These are phyloP conservation scores for Viridothelium virens DNA, from an alignment of 495 filamentous ascomycete species.

Conservation along the genomic window DNA sequence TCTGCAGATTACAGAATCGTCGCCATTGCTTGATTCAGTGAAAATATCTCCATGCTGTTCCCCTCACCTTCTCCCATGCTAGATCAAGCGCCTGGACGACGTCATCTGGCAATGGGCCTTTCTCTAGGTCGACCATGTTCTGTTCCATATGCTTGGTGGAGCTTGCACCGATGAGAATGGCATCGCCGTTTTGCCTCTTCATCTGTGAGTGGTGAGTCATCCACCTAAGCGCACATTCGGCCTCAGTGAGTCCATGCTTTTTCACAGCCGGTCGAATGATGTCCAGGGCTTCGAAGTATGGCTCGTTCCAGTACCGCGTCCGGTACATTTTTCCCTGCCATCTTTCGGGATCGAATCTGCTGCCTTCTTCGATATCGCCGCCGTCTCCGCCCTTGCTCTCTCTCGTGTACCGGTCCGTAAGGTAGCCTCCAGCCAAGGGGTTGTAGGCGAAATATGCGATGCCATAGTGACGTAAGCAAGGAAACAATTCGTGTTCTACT, in stretches of 20 bases:
- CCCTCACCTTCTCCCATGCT: conserved; percentile 23
- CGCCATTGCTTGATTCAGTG: conserved; percentile 12
- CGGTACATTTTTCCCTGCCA: conserved; percentile 38
- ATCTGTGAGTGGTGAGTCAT: conserved; percentile 40
- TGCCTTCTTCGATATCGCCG: conserved; percentile 36
- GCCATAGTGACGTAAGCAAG: conserved; percentile 46
- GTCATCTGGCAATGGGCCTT: conserved; percentile 37
- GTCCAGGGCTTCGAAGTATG: conserved; percentile 44
- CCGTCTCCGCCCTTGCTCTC: conserved; percentile 28
- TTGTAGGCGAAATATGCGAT: conserved; percentile 47
- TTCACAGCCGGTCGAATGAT: conserved; percentile 39
- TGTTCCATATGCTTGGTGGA: conserved; percentile 36
- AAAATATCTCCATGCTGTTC: conserved; percentile 18
- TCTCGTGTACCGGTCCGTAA: conserved; percentile 39
- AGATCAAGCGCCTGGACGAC: conserved; percentile 30
- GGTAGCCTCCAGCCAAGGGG: conserved; percentile 47
- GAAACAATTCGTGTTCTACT: conserved; percentile 46
- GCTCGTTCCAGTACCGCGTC: conserved; percentile 41
- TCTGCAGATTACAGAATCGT: neutral
- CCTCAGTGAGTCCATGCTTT: conserved; percentile 39
- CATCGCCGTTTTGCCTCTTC: conserved; percentile 36
- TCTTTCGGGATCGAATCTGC: conserved; percentile 39
- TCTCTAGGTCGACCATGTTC: conserved; percentile 34
- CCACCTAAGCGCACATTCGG: conserved; percentile 46
- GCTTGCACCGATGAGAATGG: conserved; percentile 40